Evolutionary conservation across 768 basidiomycete genomes (phyloP), one percentile per base, ranked within the genome.

Genomic region (Tephrocybe sp.): DNA sequence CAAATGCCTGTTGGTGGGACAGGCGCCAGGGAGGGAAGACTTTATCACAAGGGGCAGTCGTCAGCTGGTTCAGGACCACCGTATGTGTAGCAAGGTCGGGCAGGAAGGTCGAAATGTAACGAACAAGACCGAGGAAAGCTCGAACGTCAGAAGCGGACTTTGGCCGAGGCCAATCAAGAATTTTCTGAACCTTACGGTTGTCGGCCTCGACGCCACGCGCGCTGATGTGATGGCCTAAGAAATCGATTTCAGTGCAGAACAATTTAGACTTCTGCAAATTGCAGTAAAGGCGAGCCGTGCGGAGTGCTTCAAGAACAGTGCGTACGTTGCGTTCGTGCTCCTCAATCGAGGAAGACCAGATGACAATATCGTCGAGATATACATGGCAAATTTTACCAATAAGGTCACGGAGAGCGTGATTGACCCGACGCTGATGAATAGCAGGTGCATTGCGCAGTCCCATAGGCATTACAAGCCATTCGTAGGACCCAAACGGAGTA

Each of bases 291-390:
- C 23, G n/a, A 4, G 45, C 45, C 5, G 4, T 24, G 4, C 19
- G 10, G 2, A 46, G 33, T 12, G 45, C 16, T 0, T 62, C 59
- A 0, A 74, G 57, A 19, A 72, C 61, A 0, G 24, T 13, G 0
- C 45, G 33, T 1, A 68, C 57, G 39, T 68, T 57, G 2, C 25
- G 0, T 1, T 47, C 29, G 21, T 75, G 73, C 43, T 72, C 67
- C 2, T 67, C 68, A 0, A 69, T 15, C 0, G 58, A 49, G 0
- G 71, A 7, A 0, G 72, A 78, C 67, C 69, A 76, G 16, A 75
- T 72, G 11, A 77, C 57, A 37, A 77, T 70, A 42, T 76, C 67
- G 49, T 78, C 71, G 0, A 77, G 57, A 51, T 77, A 76, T 1
- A 74, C 63, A 49, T 76, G 69, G 42, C 71, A 71, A 36, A 75